These are phyloP conservation scores for Eimeria tenella DNA, from an alignment of 169 alveolate genomes.

Conservation along the genomic window DNA sequence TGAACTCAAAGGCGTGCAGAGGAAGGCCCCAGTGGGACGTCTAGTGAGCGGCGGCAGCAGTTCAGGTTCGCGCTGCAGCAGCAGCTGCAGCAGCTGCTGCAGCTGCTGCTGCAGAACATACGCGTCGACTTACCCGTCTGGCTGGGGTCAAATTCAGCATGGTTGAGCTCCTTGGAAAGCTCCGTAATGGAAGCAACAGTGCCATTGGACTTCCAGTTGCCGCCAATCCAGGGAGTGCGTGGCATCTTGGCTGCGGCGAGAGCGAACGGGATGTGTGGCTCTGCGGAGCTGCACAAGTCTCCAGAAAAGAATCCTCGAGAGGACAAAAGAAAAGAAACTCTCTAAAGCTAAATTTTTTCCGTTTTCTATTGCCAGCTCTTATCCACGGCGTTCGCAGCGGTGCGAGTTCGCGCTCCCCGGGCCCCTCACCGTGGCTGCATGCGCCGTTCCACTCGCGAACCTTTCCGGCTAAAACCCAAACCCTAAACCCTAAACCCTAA, in stretches of 20 bases:
- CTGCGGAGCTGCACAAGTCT: too few relatives aligned
- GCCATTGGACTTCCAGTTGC: conserved; percentile 98
- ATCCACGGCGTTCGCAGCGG: background rate
- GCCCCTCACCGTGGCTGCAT: conserved; percentile 43
- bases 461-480: too few relatives aligned
- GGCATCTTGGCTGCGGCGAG: conserved; percentile 79
- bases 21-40: too few relatives aligned
- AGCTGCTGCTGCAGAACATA: background rate
- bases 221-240: conserved; percentile 95
- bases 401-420: conserved; percentile 9
- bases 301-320: background rate
- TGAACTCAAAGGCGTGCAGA: too few relatives aligned
- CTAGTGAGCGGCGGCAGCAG: background rate
- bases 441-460: background rate
- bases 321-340: background rate
- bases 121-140: conserved; percentile 19
- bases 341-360: too few relatives aligned
- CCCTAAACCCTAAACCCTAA: too few relatives aligned
- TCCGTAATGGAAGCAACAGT: conserved; percentile 81
- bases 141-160: conserved; percentile 81
- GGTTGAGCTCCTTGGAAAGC: conserved; percentile 82
- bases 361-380: too few relatives aligned
- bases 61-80: background rate
- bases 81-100: background rate
- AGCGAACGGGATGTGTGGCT: background rate